Base-by-base conservation (phyloP, 345 rosid genomes). In the Gossypium turneri region DNA sequence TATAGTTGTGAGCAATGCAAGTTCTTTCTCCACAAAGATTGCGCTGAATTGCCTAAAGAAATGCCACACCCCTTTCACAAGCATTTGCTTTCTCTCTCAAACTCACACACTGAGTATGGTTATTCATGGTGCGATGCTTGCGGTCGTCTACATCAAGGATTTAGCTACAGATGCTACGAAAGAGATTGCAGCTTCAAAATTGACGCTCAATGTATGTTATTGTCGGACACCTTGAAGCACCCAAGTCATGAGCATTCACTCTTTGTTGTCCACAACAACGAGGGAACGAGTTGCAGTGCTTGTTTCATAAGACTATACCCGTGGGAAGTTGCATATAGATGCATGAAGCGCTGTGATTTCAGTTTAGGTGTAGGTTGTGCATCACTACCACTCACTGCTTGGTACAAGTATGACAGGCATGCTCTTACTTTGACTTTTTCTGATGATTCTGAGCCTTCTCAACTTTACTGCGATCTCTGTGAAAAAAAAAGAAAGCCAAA, bases 1-100 rank as follows among this genome's bases (percentile, higher is more conserved):
- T 81, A 73, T 60, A 12, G 2, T 50, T 75, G 81, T 44, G 52
- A 72, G 10, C 58, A 76, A 15, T 75, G 82, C 29, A 66, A 41
- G 24, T 81, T 73, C 6, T 25, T 45, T 15, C 77, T 81, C 17
- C 84, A 81, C 25, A 8, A 73, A 60, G 11, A 1, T 45, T 78
- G 84, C 17, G 75, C 73, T 47, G 34, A 82, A 12, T 61, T 82
- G 3, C 78, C 80, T 27, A 58, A 27, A 1, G n/a, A 25, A 60
- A 73, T 67, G 58, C 24, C 13, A 0, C 78, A 75, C 12, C 44
- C 20, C 0, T 15, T 20, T 6, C 82, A 79, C 61, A 45, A 29
- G 11, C 78, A 79, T 22, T 12, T 57, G 6, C 57, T 76, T 9
- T 19, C 34, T 12, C 57, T 45, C 76, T 2, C 38, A 75, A 17